phyloP scores from a whole-genome alignment of 768 basidiomycete genomes.

The Dioszegia aurantiaca region DNA sequence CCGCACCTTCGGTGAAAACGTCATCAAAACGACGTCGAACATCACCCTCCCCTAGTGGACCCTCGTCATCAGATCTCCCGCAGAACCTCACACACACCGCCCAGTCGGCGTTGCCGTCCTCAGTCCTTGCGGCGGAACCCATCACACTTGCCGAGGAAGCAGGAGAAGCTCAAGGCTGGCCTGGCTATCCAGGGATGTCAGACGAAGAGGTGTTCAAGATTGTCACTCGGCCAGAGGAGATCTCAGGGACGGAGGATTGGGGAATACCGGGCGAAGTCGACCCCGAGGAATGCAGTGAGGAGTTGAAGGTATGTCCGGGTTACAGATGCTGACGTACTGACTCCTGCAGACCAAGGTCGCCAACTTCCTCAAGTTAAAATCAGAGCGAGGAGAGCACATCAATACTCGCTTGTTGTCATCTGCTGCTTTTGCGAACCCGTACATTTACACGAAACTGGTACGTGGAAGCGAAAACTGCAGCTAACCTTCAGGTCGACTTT shows the following conservation, averaged over 20 bases:
- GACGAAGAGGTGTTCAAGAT: constrained; percentile 40
- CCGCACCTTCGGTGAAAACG: not conserved
- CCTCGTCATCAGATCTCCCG: constrained; percentile 14
- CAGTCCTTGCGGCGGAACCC: constrained; percentile 14
- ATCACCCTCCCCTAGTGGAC: constrained; percentile 1
- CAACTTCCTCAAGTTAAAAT: constrained; percentile 73
- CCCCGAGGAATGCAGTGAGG: constrained; percentile 16
- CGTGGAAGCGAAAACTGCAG: constrained; percentile 11
- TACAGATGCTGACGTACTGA: not conserved
- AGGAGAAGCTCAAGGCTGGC: constrained; percentile 9
- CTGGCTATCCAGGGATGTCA: constrained; percentile 26
- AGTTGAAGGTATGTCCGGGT: constrained; percentile 26
- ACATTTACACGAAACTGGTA: constrained; percentile 86
- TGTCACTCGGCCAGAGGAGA: constrained; percentile 30
- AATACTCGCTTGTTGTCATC: constrained; percentile 93
- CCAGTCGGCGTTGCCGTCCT: constrained; percentile 23
- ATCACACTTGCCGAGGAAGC: constrained; percentile 4
- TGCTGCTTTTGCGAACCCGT: constrained; percentile 90
- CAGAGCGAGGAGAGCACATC: constrained; percentile 70
- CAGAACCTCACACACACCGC: constrained; percentile 40
- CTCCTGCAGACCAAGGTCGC: constrained; percentile 67
- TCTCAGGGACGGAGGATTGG: constrained; percentile 39
- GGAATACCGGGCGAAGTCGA: constrained; percentile 45
- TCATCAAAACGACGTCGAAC: constrained; percentile 2
- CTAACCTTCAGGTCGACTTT: constrained; percentile 64